These are phyloP conservation scores for Trichosporon inkin DNA, from an alignment of 1,284 basidiomycete genomes.

Conservation along the genomic window DNA sequence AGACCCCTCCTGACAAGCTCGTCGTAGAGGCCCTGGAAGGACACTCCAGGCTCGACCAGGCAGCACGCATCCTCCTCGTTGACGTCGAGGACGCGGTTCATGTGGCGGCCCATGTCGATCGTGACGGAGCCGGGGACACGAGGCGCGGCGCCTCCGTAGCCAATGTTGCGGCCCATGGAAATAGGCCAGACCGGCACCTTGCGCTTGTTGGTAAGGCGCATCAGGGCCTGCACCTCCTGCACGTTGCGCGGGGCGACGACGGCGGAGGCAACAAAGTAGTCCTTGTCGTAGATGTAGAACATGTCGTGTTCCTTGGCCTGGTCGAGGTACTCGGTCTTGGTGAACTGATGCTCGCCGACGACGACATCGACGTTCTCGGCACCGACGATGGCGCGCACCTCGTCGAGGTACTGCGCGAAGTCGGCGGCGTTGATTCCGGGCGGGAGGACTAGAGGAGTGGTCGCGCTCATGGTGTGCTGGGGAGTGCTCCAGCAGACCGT, in stretches of 20 bases:
- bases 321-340: constrained; percentile 18
- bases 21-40: constrained; percentile 16
- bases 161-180: constrained; percentile 12
- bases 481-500: not conserved
- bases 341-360: constrained; percentile 14
- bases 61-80: constrained; percentile 16
- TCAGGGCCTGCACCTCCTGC: constrained; percentile 11
- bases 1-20: constrained; percentile 2
- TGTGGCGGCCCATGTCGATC: constrained; percentile 13
- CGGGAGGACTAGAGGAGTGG: constrained; percentile 8
- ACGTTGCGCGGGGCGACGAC: constrained; percentile 12
- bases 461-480: not conserved
- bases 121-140: constrained; percentile 13
- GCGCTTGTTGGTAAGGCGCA: constrained; percentile 15
- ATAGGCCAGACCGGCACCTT: constrained; percentile 16
- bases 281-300: constrained; percentile 16
- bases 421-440: constrained; percentile 7
- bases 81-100: constrained; percentile 16
- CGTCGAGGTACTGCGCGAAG: constrained; percentile 8
- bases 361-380: constrained; percentile 12
- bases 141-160: constrained; percentile 14
- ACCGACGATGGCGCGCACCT: constrained; percentile 10
- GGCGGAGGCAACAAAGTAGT: constrained; percentile 17
- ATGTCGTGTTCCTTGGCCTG: constrained; percentile 19
- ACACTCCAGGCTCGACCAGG: constrained; percentile 15